Conservation (phyloP, 768 basidiomycete genomes). For the Amanita inopinata region DNA sequence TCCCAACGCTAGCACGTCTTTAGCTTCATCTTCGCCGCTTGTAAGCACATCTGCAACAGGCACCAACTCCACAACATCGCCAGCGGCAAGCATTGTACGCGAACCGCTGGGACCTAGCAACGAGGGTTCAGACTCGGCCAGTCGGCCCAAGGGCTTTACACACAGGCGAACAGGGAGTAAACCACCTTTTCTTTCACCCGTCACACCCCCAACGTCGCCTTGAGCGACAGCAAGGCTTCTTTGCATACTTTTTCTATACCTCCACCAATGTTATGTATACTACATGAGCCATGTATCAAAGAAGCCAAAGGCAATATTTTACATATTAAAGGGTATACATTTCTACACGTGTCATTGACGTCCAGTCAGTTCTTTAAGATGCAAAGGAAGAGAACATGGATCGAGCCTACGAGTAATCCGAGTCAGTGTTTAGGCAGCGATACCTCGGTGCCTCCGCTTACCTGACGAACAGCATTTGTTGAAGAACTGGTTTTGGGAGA, state of each 20-base stretch:
- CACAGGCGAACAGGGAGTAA: conserved; percentile 14
- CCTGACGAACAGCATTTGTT: too few species aligned
- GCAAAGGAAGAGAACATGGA: too few species aligned
- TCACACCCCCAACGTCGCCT: background rate
- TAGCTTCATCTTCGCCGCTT: conserved; percentile 12
- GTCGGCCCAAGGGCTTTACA: conserved; percentile 16
- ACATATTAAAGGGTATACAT: too few species aligned
- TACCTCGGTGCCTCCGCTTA: too few species aligned
- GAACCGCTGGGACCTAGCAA: conserved; percentile 20
- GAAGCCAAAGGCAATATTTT: too few species aligned
- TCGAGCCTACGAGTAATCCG: too few species aligned
- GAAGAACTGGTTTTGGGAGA: too few species aligned
- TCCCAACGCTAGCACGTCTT: background rate
- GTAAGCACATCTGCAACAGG: conserved; percentile 5
- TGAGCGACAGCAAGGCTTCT: conserved; percentile 14
- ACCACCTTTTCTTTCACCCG: conserved; percentile 4
- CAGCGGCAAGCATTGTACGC: conserved; percentile 15
- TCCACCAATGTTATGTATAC: too few species aligned
- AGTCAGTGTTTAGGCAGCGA: too few species aligned
- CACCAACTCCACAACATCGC: conserved; percentile 3
- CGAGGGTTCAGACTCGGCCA: background rate
- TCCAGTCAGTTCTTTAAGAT: too few species aligned
- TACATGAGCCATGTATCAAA: too few species aligned
- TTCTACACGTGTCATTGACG: too few species aligned
- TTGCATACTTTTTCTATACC: conserved; percentile 8